Evolutionary conservation across 345 rosid genomes (phyloP), one percentile per base, ranked within the genome.

Genomic region (Geranium rotundifolium): DNA sequence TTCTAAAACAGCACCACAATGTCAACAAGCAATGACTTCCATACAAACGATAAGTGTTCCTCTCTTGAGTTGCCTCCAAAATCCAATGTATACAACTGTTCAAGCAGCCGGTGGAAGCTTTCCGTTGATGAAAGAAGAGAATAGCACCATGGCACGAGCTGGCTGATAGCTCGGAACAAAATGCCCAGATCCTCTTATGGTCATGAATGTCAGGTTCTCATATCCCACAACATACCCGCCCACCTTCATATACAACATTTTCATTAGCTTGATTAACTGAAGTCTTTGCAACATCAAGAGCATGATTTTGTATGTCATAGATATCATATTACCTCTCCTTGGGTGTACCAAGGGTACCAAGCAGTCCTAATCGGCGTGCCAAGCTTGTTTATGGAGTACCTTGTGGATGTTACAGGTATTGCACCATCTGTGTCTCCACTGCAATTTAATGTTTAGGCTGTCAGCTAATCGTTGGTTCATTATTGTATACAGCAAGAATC

Each of bases 401-500:
- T 69, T 57, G 97, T 85, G 6, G 99, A 89, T 14, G 91, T 87
- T 7, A 92, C 84, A 0, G 96, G 99, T 6, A 92, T 77, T 64
- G 95, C 77, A 65, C 86, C 99, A 70, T 92, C 97, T 4, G 17
- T 80, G 63, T 92, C 97, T 16, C 97, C 99, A 66, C 97, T 92
- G 82, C 82, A 75, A 7, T 5, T 55, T 39, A 55, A 17, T 46
- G 57, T 3, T 17, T 8, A 2, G 14, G 14, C 2, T 17, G 27
- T 37, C 46, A 37, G 7, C 46, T 19, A 19, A 46, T 49, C 29
- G 34, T 5, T 10, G 46, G 46, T 6, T 37, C 46, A 37, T 4
- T 37, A 37, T 23, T 23, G 2, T 23, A 23, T 23, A 23, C 27
- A 0, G 2, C 27, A 23, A 23, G 27, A 23, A 0, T 23, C 27